Evolutionary conservation across 1,284 basidiomycete species (phyloP).

Genomic region (Porogramme epimiltina): DNA sequence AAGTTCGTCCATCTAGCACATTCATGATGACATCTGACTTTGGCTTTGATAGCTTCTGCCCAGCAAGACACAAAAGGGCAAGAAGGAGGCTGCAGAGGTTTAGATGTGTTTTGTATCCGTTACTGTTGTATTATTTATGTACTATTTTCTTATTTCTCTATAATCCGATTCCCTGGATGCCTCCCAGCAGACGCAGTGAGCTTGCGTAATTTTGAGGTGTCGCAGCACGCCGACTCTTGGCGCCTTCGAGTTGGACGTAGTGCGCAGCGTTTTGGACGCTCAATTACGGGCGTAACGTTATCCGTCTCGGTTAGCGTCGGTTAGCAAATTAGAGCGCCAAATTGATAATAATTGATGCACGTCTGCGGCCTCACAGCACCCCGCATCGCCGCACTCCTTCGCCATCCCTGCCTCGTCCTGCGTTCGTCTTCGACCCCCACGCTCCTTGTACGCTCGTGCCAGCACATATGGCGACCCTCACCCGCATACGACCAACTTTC

Average conservation of each 20-base stretch:
- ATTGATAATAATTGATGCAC: neutral
- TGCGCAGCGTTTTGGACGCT: too few relatives aligned
- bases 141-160: conserved; percentile 26
- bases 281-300: too few relatives aligned
- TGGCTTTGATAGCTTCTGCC: conserved; percentile 56
- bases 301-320: too few relatives aligned
- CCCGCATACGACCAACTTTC: conserved; percentile 15
- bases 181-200: neutral
- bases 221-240: too few relatives aligned
- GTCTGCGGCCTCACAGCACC: neutral
- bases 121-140: conserved; percentile 33
- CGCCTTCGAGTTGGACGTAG: too few relatives aligned
- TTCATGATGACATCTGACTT: neutral
- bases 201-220: too few relatives aligned
- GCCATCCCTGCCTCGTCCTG: neutral
- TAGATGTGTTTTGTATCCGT: conserved; percentile 26
- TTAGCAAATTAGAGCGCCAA: too few relatives aligned
- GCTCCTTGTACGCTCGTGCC: conserved; percentile 10
- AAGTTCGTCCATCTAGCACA: conserved; percentile 4
- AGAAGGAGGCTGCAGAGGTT: conserved; percentile 42
- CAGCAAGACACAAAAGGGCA: conserved; percentile 41
- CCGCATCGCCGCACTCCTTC: neutral
- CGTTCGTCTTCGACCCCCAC: neutral
- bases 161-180: conserved; percentile 13
- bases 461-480: conserved; percentile 33